These are phyloP conservation scores for Gracilariopsis chorda DNA, from an alignment of 23 red algal genomes.

Conservation along the genomic window DNA sequence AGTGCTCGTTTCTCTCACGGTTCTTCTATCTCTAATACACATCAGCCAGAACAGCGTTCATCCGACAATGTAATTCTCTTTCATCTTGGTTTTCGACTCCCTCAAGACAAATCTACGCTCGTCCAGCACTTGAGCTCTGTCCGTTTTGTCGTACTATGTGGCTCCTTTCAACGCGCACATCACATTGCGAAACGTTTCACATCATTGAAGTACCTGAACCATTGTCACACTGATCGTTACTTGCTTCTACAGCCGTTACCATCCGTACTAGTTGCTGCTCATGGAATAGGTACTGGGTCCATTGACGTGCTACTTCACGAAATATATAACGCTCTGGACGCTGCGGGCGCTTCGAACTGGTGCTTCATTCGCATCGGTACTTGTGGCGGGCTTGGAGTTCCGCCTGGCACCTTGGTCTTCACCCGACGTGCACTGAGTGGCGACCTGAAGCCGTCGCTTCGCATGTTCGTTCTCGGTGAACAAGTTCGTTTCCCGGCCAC, in stretches of 20 bases:
- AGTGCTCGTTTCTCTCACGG: no score
- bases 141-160: constrained; percentile 20
- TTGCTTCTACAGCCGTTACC: background rate
- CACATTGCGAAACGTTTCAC: background rate
- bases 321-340: background rate
- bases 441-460: background rate
- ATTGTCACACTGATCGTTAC: constrained; percentile 43
- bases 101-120: background rate
- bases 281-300: constrained; percentile 36
- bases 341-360: background rate
- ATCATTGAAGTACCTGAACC: background rate
- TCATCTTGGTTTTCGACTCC: constrained; percentile 36
- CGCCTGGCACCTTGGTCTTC: constrained; percentile 19
- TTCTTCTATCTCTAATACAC: no score
- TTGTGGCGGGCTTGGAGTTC: constrained; percentile 28
- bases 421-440: background rate
- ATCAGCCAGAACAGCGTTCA: no score
- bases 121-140: background rate
- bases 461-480: background rate
- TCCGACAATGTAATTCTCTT: constrained; percentile 8
- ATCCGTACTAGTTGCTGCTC: constrained; percentile 14
- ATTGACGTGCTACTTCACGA: constrained; percentile 47
- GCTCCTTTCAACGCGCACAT: constrained; percentile 4
- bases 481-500: background rate
- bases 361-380: constrained; percentile 11